Percentiles rank a stretch among this genome's conserved stretches.
These are phyloP conservation scores for Serendipita vermifera DNA, from an alignment of 768 basidiomycete species.

Conservation along the genomic window DNA sequence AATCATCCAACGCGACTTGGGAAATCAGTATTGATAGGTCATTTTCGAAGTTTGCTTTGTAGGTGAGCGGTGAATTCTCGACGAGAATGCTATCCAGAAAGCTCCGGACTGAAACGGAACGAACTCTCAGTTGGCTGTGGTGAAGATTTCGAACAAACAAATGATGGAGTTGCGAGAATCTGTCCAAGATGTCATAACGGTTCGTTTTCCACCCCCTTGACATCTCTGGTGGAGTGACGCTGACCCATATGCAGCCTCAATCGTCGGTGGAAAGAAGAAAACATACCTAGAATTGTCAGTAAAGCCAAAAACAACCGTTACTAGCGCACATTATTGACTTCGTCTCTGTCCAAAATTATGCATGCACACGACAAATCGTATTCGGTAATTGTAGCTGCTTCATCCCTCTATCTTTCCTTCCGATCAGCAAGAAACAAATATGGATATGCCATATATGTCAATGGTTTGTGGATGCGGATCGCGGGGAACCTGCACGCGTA, in stretches of 20 bases:
- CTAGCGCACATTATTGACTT: background rate
- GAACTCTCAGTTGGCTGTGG: constrained; percentile 1
- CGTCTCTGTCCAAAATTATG: background rate
- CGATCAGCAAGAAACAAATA: background rate
- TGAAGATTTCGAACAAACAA: constrained; percentile 1
- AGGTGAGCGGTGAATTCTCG: no score
- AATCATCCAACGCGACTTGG: no score
- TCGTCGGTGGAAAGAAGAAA: constrained; percentile 4
- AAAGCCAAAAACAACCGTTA: no score
- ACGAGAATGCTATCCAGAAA: no score
- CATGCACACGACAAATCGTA: background rate
- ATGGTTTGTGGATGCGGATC: background rate
- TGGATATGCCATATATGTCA: constrained; percentile 4
- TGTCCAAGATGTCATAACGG: constrained; percentile 7
- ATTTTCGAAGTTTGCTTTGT: constrained; percentile 9
- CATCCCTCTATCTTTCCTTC: background rate
- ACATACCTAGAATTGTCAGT: constrained; percentile 2
- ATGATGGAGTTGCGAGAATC: constrained; percentile 1
- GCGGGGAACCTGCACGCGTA: background rate
- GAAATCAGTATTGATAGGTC: no score
- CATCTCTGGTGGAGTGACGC: background rate
- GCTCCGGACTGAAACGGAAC: no score
- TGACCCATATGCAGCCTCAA: background rate
- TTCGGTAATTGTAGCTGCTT: background rate
- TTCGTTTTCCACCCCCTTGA: background rate